A percentile compares a stretch with the other conserved stretches of the same genome.
phyloP scores from a whole-genome alignment of 768 basidiomycete species.

The Stropharia rugosoannulata region DNA sequence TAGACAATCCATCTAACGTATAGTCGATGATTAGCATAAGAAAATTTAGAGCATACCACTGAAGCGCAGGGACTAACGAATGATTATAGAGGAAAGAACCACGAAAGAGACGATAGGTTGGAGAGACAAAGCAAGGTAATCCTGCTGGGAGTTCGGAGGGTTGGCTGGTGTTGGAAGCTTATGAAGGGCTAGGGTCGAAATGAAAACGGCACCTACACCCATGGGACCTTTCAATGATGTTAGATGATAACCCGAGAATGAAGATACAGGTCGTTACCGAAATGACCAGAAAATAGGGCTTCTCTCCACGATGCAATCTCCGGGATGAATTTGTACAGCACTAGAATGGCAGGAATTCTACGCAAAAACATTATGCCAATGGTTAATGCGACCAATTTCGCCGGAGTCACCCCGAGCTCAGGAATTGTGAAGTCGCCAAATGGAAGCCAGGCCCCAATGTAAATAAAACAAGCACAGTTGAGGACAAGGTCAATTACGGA shows the following conservation, averaged over 20 bases:
- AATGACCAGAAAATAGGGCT: conserved; percentile 90
- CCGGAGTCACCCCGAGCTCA: conserved; percentile 61
- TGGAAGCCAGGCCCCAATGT: conserved; percentile 87
- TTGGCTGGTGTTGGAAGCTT: conserved; percentile 54
- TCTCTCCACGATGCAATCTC: conserved; percentile 85
- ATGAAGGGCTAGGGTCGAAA: conserved; percentile 72
- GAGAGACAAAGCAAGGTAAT: conserved; percentile 66
- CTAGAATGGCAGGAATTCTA: conserved; percentile 76
- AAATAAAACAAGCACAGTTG: conserved; percentile 79
- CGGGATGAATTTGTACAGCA: conserved; percentile 82
- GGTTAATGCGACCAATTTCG: conserved; percentile 69
- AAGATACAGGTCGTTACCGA: conserved; percentile 45
- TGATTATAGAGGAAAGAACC: conserved; percentile 83
- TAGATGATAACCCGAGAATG: conserved; percentile 1
- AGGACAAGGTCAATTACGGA: conserved; percentile 88
- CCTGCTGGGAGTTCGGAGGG: conserved; percentile 68
- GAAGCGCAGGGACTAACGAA: conserved; percentile 47
- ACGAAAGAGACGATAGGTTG: conserved; percentile 88
- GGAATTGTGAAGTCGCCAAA: conserved; percentile 57
- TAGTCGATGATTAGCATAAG: background rate
- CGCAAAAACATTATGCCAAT: conserved; percentile 71
- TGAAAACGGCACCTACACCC: conserved; percentile 92
- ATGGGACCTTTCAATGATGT: conserved; percentile 53
- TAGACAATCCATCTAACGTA: conserved; percentile 63
- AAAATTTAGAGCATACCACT: background rate